Base-by-base conservation (phyloP, 83 land plant genomes). In the Larix sibirica region DNA sequence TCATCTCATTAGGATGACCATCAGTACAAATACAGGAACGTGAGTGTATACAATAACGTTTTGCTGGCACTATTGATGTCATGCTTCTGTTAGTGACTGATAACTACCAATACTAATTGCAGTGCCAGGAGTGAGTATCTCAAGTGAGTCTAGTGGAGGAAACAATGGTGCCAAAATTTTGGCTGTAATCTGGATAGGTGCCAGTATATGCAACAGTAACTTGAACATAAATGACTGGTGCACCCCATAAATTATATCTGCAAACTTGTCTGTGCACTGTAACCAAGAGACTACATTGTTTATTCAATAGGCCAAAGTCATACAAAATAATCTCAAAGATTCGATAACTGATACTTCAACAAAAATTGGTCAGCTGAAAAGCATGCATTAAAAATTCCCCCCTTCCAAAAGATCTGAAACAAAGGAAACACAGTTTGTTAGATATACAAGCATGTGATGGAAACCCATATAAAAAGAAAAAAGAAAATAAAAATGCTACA, bases 1-100 rank as follows among this genome's bases (percentile, higher is more conserved):
- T 90, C 64, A 87, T 94, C 82, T 92, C 97, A 83, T 87, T 89
- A 9, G 95, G 88, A 82, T 95, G 92, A 8, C 98, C 95, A 81
- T 84, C 86, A 33, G 83, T 87, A 74, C 93, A 93, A 54, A 83
- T 5, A 77, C 93, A 93, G 47, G 87, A 85, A 38, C 88, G 16
- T n/a, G 93, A 93, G 86, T 93, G 95, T 28, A 83, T 79, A 61
- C 95, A 93, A 21, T 91, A 87, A 84, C 91, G 88, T 83, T 93
- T 93, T 31, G 89, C 61, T 24, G 86, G 59, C 87, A 87, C 81
- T 31, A 50, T 76, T 76, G 79, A 76, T 76, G 61, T 6, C 61
- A 76, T 76, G 36, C 28, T 76, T 24, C 20, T 76, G 56, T 54
- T 54, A 54, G 33, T 76, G 23, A 13, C 26, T 50, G 36, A 12